Base-by-base conservation (phyloP, 2,329 filamentous ascomycete species). In the Polychaeton citri region DNA sequence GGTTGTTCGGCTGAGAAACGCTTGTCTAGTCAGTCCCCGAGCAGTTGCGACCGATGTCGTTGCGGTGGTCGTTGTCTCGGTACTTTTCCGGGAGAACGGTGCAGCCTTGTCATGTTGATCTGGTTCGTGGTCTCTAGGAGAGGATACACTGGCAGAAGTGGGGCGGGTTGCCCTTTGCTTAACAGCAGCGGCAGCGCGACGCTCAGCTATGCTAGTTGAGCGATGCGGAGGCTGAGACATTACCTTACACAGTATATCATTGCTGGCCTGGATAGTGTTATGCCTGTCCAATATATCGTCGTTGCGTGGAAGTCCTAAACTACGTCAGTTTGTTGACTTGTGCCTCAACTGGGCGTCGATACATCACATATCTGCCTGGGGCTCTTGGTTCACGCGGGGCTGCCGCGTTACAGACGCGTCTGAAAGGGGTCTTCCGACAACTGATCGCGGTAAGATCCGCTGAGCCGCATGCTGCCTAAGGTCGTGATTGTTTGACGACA, bases 131-230 rank as follows among this genome's bases (percentile, higher is more conserved):
- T 41, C 39, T 30, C 37, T 34, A 33, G 38, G 38, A 34, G 43
- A 41, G 33, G 41, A 39, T 19, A 37, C 30, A 9, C 39, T 37
- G 31, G 49, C 41, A 34, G 43, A 45, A 21, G 49, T 42, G 32
- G 49, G 43, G 19, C 47, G 45, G 35, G 41, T 45, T 31, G 41
- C 40, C 31, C 49, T 46, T 40, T 52, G 48, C 37, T 47, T 43
- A 18, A 43, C 33, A 19, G 44, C 42, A 12, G 48, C 46, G 12
- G 47, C 47, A 9, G 49, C 48, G 37, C 49, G 39, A 40, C 49
- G 42, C 20, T 52, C 49, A 40, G 44, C 43, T 30, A 51, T 43
- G 36, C 43, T 49, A 16, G 47, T 43, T 13, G 42, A 41, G 21
- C 47, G 45, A 21, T 46, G 38, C 16, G 46, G 47, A 24, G 41